Percentiles rank a stretch among this genome's conserved stretches.
phyloP scores from a whole-genome alignment of 352 stramenopile genomes.

The Pythium phragmitis region DNA sequence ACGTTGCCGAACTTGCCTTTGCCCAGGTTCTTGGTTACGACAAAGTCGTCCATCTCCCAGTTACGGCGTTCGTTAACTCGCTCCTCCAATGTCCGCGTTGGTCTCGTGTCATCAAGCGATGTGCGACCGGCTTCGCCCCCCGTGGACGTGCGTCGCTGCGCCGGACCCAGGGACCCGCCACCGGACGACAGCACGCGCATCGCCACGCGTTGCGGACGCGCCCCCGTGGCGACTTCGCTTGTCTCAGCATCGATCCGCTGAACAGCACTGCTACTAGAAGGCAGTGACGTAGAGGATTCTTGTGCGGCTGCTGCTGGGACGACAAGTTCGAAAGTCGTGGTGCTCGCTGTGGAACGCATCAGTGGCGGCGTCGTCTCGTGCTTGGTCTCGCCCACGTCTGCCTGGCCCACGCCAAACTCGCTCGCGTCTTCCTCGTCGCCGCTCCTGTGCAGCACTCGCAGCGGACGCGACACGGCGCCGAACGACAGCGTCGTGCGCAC shows the following conservation, averaged over 20 bases:
- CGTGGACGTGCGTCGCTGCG: constrained; percentile 25
- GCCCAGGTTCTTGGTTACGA: constrained; percentile 73
- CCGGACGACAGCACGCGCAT: constrained; percentile 25
- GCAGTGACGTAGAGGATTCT: not conserved
- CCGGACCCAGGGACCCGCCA: constrained; percentile 17
- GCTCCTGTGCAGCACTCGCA: constrained; percentile 29
- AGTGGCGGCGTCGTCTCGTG: not conserved
- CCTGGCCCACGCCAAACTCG: not conserved
- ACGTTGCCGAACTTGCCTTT: constrained; percentile 88
- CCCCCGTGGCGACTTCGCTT: not conserved
- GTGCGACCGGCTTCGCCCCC: constrained; percentile 27
- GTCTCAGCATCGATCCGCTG: not conserved
- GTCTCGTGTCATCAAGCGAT: constrained; percentile 48
- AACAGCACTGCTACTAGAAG: not conserved
- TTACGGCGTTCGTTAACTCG: constrained; percentile 51
- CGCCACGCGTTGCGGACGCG: constrained; percentile 38
- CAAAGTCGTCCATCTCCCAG: constrained; percentile 77
- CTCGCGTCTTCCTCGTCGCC: constrained; percentile 25
- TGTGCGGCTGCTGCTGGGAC: not conserved
- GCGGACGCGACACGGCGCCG: constrained; percentile 27
- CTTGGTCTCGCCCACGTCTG: not conserved
- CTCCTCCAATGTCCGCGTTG: constrained; percentile 42
- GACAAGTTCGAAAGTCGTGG: too few relatives aligned
- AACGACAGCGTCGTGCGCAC: constrained; percentile 34
- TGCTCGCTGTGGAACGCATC: too few relatives aligned